A percentile compares a stretch with the other conserved stretches of the same genome.
phyloP scores from a whole-genome alignment of 108 stramenopile genomes.

The Cyclotella atomus region DNA sequence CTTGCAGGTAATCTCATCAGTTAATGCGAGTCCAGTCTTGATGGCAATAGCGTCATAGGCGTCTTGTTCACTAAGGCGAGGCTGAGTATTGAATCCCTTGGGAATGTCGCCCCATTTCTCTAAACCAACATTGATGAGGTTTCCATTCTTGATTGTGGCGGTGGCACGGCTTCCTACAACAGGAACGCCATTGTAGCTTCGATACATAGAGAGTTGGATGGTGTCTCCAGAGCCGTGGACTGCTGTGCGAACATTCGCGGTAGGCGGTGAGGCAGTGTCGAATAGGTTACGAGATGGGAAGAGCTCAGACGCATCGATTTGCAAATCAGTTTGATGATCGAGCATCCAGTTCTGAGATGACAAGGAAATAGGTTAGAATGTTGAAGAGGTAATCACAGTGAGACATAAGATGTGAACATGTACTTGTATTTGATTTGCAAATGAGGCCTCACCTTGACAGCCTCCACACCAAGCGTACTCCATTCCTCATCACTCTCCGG shows the following conservation, averaged over 20 bases:
- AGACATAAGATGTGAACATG: neutral
- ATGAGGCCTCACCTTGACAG: neutral
- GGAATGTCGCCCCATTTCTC: conserved; percentile 19
- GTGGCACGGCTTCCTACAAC: conserved; percentile 22
- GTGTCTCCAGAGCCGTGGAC: conserved; percentile 17
- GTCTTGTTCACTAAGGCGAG: conserved; percentile 1
- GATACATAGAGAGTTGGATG: conserved; percentile 1
- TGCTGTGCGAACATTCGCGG: conserved; percentile 2
- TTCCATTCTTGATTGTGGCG: conserved; percentile 21
- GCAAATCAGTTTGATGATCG: conserved; percentile 6
- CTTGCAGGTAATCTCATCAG: conserved; percentile 8
- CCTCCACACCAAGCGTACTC: conserved; percentile 13
- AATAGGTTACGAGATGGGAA: neutral
- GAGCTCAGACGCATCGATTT: conserved; percentile 20
- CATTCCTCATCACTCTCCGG: neutral
- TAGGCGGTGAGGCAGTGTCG: neutral
- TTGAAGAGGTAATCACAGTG: neutral
- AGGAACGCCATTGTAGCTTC: conserved; percentile 7
- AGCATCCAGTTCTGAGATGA: conserved; percentile 7
- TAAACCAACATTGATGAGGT: conserved; percentile 10
- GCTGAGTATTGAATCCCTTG: neutral
- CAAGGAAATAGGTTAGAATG: neutral
- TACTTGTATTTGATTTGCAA: too few species aligned
- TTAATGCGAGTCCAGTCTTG: neutral
- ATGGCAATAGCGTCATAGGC: conserved; percentile 7